Percentiles rank a stretch among this genome's conserved stretches.
Evolutionary conservation across 2,329 filamentous ascomycete species (phyloP).

Genomic region (Emmonsiellopsis sp.): DNA sequence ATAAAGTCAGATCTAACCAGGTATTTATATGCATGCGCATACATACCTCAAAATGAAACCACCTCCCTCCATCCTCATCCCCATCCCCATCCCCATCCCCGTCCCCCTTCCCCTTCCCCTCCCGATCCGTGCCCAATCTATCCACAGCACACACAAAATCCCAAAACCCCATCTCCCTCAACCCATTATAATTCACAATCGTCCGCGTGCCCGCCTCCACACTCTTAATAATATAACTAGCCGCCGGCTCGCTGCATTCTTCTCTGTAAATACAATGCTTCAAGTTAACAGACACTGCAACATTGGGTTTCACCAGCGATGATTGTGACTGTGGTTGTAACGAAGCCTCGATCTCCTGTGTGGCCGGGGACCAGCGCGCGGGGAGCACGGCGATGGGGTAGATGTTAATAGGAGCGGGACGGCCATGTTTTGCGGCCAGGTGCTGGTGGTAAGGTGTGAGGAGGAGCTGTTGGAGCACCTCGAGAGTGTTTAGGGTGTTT

Average conservation of each 20-base stretch:
- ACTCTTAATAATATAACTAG: slow-evolving; percentile 61
- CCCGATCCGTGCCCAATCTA: slow-evolving; percentile 1
- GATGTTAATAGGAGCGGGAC: slow-evolving; percentile 12
- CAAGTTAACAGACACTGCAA: slow-evolving; percentile 36
- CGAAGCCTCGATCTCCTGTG: slow-evolving; percentile 45
- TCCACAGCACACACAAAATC: slow-evolving; percentile 49
- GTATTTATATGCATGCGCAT: background rate
- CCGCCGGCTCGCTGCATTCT: slow-evolving; percentile 48
- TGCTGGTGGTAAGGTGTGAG: background rate
- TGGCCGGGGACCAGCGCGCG: slow-evolving; percentile 41
- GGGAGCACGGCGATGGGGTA: slow-evolving; percentile 45
- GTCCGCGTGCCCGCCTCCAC: slow-evolving; percentile 53
- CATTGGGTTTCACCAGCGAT: too few species aligned
- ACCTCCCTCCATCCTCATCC: slow-evolving; percentile 27
- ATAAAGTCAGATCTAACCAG: too few species aligned
- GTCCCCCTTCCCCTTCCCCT: background rate
- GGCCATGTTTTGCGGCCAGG: slow-evolving; percentile 3
- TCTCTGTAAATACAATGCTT: slow-evolving; percentile 52
- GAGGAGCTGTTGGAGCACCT: slow-evolving; percentile 60
- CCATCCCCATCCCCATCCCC: too few species aligned
- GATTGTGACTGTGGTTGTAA: slow-evolving; percentile 30
- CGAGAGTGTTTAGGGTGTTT: slow-evolving; percentile 62
- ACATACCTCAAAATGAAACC: slow-evolving; percentile 56
- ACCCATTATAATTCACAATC: slow-evolving; percentile 59
- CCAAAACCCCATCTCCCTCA: slow-evolving; percentile 56